Percentiles rank a stretch among this genome's conserved stretches.
Conservation (phyloP, 2,329 filamentous ascomycete genomes). For the Epichloe sibirici region DNA sequence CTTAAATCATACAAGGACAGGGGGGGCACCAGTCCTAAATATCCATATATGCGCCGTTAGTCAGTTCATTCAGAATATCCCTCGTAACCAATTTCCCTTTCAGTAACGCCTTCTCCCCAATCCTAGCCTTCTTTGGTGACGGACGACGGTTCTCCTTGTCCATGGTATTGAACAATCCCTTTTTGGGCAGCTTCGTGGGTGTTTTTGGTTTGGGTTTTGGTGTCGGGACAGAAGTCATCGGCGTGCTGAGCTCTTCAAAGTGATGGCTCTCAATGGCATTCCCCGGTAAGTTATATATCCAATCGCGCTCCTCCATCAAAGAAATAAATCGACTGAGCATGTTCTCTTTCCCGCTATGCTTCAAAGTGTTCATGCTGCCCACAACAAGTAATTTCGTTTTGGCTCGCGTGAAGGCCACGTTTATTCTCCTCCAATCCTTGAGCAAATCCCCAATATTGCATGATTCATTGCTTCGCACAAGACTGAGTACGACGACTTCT, state of each 20-base stretch:
- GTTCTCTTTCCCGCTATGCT: constrained; percentile 57
- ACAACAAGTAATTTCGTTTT: constrained; percentile 85
- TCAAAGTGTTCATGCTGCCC: constrained; percentile 70
- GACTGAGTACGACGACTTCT: constrained; percentile 74
- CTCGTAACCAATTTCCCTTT: constrained; percentile 56
- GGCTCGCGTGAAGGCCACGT: constrained; percentile 88
- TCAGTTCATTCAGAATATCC: constrained; percentile 67
- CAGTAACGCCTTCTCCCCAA: constrained; percentile 49
- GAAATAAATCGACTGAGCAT: constrained; percentile 65
- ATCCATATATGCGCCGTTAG: constrained; percentile 26
- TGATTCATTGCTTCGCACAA: constrained; percentile 77
- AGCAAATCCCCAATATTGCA: constrained; percentile 81
- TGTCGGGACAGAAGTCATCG: constrained; percentile 18
- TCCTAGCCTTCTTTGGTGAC: constrained; percentile 42
- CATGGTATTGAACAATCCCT: constrained; percentile 8
- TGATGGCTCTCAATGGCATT: constrained; percentile 54
- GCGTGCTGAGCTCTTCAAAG: constrained; percentile 48
- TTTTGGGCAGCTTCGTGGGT: constrained; percentile 17
- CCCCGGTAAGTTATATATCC: constrained; percentile 62
- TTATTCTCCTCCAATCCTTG: constrained; percentile 84
- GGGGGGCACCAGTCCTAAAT: neutral
- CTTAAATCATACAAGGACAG: neutral
- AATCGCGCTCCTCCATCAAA: constrained; percentile 65
- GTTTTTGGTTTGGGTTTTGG: constrained; percentile 11
- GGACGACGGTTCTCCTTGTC: constrained; percentile 35